A percentile compares a stretch with the other conserved stretches of the same genome.
These are phyloP conservation scores for Monosporozyma servazzii DNA, from an alignment of 805 yeast genomes.

Conservation along the genomic window DNA sequence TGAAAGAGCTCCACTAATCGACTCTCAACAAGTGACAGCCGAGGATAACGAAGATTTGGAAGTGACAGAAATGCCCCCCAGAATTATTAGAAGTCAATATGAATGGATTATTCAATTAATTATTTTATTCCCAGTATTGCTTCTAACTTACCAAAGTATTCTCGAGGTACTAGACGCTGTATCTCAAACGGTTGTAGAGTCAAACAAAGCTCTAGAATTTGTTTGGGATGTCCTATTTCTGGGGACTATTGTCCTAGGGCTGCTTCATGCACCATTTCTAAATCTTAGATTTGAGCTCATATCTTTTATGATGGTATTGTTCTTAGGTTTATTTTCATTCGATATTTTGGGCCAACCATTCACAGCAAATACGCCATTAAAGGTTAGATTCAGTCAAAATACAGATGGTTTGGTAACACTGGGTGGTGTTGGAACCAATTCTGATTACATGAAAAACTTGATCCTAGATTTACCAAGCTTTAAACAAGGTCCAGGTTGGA, in stretches of 20 bases:
- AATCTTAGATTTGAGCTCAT: slow-evolving; percentile 1
- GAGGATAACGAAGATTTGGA: not conserved
- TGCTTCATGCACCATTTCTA: slow-evolving; percentile 1
- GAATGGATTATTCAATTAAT: slow-evolving; percentile 79
- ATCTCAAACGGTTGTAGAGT: slow-evolving; percentile 65
- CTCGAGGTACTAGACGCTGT: slow-evolving; percentile 36
- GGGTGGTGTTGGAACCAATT: slow-evolving; percentile 6
- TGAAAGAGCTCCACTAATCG: slow-evolving; percentile 29
- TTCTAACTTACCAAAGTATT: slow-evolving; percentile 47
- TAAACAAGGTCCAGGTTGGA: slow-evolving; percentile 26
- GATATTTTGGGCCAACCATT: slow-evolving; percentile 47
- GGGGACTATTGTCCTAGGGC: slow-evolving; percentile 29
- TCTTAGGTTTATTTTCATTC: not conserved
- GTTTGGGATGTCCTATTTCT: slow-evolving; percentile 29
- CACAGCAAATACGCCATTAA: slow-evolving; percentile 49
- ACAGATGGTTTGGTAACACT: slow-evolving; percentile 32
- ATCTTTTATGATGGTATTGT: not conserved
- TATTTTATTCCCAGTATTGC: slow-evolving; percentile 54
- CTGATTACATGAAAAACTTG: slow-evolving; percentile 31
- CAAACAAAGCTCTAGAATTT: slow-evolving; percentile 34
- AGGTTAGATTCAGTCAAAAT: slow-evolving; percentile 58
- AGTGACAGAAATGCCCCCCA: not conserved
- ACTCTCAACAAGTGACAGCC: not conserved
- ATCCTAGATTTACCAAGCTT: slow-evolving; percentile 58
- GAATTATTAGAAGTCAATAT: slow-evolving; percentile 33